Evolutionary conservation across 305 asterid genomes (phyloP).

Genomic region (Fraxinus ornus): DNA sequence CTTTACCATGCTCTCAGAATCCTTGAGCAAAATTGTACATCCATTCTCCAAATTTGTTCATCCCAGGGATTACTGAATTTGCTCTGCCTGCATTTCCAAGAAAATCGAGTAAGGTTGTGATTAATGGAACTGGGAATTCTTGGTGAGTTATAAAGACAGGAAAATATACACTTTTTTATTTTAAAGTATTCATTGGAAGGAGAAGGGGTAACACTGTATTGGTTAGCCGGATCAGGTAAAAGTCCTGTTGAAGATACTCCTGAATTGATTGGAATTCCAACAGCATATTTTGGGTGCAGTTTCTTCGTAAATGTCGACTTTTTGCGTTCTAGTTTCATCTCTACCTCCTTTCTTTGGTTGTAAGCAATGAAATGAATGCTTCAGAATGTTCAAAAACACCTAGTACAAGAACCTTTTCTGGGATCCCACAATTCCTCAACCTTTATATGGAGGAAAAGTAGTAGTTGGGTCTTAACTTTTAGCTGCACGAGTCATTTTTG

Average conservation of each 20-base stretch:
- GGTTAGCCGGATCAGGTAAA: conserved; percentile 19
- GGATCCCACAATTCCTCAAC: background rate
- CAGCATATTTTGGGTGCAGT: background rate
- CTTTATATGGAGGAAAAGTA: conserved; percentile 21
- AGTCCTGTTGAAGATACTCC: background rate
- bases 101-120: background rate
- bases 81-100: conserved; percentile 45
- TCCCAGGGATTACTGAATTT: conserved; percentile 39
- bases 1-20: conserved; percentile 49
- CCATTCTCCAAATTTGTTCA: conserved; percentile 46
- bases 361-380: background rate
- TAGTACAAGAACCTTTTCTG: background rate
- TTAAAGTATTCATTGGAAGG: conserved; percentile 39
- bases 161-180: conserved; percentile 29
- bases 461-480: conserved; percentile 17
- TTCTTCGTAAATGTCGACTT: conserved; percentile 9
- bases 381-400: background rate
- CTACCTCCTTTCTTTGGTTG: background rate
- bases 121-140: background rate
- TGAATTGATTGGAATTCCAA: conserved; percentile 18
- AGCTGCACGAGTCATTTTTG: conserved; percentile 42
- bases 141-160: background rate
- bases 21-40: conserved; percentile 45
- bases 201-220: conserved; percentile 35
- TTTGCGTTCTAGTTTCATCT: conserved; percentile 33